These are phyloP conservation scores for Nemania diffusa DNA, from an alignment of 2,329 filamentous ascomycete genomes.

Conservation along the genomic window DNA sequence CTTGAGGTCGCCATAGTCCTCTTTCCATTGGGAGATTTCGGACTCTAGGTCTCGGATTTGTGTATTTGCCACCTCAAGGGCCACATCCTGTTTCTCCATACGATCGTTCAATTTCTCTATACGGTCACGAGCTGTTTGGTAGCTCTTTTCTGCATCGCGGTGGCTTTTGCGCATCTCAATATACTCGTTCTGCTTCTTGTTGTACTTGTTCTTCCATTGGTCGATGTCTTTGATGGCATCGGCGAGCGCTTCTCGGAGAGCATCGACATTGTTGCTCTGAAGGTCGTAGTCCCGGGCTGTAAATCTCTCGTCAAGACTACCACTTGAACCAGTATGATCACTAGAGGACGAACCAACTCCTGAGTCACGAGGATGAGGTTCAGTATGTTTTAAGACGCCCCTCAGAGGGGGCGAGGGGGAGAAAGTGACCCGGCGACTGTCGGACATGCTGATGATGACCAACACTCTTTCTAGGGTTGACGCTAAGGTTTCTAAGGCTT, in stretches of 20 bases:
- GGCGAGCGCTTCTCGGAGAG: conserved; percentile 32
- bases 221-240: conserved; percentile 33
- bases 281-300: conserved; percentile 34
- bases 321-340: conserved; percentile 44
- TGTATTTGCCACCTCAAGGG: conserved; percentile 26
- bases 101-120: conserved; percentile 19
- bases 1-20: conserved; percentile 20
- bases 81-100: conserved; percentile 32
- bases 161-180: conserved; percentile 22
- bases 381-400: conserved; percentile 34
- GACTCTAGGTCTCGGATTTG: conserved; percentile 14
- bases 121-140: conserved; percentile 14
- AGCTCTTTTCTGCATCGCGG: conserved; percentile 15
- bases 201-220: conserved; percentile 25
- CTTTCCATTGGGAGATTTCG: conserved; percentile 20
- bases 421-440: conserved; percentile 42
- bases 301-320: conserved; percentile 47
- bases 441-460: conserved; percentile 42
- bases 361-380: conserved; percentile 42
- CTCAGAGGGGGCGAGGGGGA: conserved; percentile 30
- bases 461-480: neutral
- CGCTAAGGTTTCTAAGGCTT: neutral
- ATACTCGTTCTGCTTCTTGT: conserved; percentile 25
- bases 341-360: conserved; percentile 48
- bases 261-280: conserved; percentile 35